phyloP scores from a whole-genome alignment of 805 yeast species.

The Wickerhamiella occidentalis region DNA sequence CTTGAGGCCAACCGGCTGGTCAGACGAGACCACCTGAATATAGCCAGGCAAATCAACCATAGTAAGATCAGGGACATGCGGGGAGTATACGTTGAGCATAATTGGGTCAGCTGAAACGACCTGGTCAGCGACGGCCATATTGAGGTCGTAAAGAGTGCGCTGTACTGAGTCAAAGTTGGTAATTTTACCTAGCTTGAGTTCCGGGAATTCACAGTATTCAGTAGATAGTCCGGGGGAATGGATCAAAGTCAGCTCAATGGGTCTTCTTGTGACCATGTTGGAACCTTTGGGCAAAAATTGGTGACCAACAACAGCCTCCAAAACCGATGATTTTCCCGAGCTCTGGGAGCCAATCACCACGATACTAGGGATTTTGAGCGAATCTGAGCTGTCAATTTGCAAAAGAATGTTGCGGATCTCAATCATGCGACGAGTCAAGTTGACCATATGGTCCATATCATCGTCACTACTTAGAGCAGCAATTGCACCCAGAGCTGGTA shows the following conservation, averaged over 20 bases:
- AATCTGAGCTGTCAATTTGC: slow-evolving; percentile 61
- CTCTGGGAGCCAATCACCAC: slow-evolving; percentile 97
- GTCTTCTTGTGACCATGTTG: slow-evolving; percentile 96
- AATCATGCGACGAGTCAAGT: slow-evolving; percentile 89
- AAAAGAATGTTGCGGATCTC: slow-evolving; percentile 76
- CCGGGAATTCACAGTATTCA: slow-evolving; percentile 89
- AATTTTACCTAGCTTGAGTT: slow-evolving; percentile 64
- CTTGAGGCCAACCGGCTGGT: slow-evolving; percentile 80
- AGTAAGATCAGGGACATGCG: slow-evolving; percentile 82
- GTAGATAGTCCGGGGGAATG: slow-evolving; percentile 74
- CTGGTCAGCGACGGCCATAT: slow-evolving; percentile 77
- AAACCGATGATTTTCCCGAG: slow-evolving; percentile 91
- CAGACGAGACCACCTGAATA: slow-evolving; percentile 92
- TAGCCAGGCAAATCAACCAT: slow-evolving; percentile 95
- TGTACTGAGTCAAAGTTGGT: slow-evolving; percentile 86
- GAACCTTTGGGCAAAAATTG: slow-evolving; percentile 95
- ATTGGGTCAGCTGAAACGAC: slow-evolving; percentile 91
- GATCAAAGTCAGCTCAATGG: slow-evolving; percentile 85
- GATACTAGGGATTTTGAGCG: slow-evolving; percentile 79
- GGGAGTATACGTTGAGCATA: slow-evolving; percentile 80
- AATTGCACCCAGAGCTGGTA: slow-evolving; percentile 38
- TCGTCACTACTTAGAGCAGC: slow-evolving; percentile 41
- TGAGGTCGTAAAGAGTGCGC: slow-evolving; percentile 71
- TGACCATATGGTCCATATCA: slow-evolving; percentile 59
- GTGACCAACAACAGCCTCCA: slow-evolving; percentile 95